Conservation (phyloP, 31 red algal genomes). For the Endocladia muricata region DNA sequence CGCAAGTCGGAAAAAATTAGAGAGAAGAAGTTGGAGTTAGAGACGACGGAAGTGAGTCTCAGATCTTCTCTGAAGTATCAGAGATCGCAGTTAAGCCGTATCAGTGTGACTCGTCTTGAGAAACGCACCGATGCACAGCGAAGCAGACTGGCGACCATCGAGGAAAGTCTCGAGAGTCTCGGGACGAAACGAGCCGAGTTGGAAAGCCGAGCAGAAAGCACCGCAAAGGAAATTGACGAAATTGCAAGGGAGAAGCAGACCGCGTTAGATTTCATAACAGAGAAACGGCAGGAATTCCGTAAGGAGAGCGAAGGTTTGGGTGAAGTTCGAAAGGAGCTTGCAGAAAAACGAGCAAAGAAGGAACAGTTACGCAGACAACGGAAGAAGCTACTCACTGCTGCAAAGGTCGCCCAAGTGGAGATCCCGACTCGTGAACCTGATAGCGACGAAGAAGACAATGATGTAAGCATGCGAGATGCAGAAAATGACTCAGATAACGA, state of each 20-base stretch:
- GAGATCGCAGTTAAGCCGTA: slow-evolving; percentile 16
- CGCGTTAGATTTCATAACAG: slow-evolving; percentile 26
- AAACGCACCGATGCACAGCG: slow-evolving; percentile 36
- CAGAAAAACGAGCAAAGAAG: slow-evolving; percentile 50
- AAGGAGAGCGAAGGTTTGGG: slow-evolving; percentile 54
- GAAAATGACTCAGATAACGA: slow-evolving; percentile 40
- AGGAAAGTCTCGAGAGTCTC: slow-evolving; percentile 46
- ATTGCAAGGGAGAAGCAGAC: slow-evolving; percentile 13
- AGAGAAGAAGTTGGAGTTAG: slow-evolving; percentile 54
- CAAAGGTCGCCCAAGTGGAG: slow-evolving; percentile 48
- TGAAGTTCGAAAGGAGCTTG: slow-evolving; percentile 38
- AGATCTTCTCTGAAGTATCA: slow-evolving; percentile 69
- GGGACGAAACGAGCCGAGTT: slow-evolving; percentile 41
- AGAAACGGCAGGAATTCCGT: slow-evolving; percentile 58
- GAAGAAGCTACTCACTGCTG: slow-evolving; percentile 38
- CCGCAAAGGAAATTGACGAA: slow-evolving; percentile 23
- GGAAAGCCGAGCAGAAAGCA: slow-evolving; percentile 21
- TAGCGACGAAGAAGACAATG: slow-evolving; percentile 39
- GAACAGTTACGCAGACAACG: slow-evolving; percentile 41
- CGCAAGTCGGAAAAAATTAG: slow-evolving; percentile 62
- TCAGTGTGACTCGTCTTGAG: slow-evolving; percentile 20
- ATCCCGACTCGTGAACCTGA: slow-evolving; percentile 36
- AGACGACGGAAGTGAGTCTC: slow-evolving; percentile 57
- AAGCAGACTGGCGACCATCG: slow-evolving; percentile 1
- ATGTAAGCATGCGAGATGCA: slow-evolving; percentile 11